A percentile compares a stretch with the other conserved stretches of the same genome.
These are phyloP conservation scores for Acacia acuminata DNA, from an alignment of 306 rosid species.

Conservation along the genomic window DNA sequence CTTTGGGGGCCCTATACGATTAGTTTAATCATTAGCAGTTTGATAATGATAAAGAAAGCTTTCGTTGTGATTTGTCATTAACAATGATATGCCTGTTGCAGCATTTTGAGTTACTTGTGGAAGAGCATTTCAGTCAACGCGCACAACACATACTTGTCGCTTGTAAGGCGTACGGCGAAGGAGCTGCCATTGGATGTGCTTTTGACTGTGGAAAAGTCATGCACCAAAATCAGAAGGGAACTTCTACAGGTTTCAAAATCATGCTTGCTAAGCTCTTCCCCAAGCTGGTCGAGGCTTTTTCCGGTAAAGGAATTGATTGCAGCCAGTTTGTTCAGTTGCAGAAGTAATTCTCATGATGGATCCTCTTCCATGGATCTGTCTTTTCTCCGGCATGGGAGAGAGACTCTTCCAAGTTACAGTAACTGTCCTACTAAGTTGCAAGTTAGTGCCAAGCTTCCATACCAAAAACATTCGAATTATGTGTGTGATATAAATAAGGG, in stretches of 20 bases:
- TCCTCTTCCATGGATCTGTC: background rate
- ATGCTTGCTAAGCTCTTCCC: constrained; percentile 91
- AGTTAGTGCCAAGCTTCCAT: constrained; percentile 27
- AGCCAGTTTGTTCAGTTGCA: constrained; percentile 48
- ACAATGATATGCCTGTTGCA: constrained; percentile 44
- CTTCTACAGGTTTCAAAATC: constrained; percentile 84
- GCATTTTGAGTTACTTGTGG: constrained; percentile 85
- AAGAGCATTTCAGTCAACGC: constrained; percentile 69
- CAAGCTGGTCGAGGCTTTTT: constrained; percentile 76
- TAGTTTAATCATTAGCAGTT: constrained; percentile 1
- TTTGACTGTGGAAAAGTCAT: constrained; percentile 39
- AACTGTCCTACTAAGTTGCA: constrained; percentile 18
- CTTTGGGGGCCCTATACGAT: background rate
- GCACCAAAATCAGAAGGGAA: constrained; percentile 49
- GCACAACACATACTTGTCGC: constrained; percentile 61
- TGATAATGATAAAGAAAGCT: background rate
- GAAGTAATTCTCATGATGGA: constrained; percentile 15
- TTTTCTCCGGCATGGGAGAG: background rate
- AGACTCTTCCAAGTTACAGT: constrained; percentile 29
- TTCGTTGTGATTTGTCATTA: constrained; percentile 8
- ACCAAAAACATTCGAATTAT: constrained; percentile 33
- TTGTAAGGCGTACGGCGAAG: constrained; percentile 77
- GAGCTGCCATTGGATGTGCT: constrained; percentile 71
- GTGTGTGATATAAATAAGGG: constrained; percentile 35
- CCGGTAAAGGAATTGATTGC: constrained; percentile 73